Evolutionary conservation across 2,329 filamentous ascomycete genomes (phyloP), one percentile per base, ranked within the genome.

Genomic region (Simplicillium aogashimaense): DNA sequence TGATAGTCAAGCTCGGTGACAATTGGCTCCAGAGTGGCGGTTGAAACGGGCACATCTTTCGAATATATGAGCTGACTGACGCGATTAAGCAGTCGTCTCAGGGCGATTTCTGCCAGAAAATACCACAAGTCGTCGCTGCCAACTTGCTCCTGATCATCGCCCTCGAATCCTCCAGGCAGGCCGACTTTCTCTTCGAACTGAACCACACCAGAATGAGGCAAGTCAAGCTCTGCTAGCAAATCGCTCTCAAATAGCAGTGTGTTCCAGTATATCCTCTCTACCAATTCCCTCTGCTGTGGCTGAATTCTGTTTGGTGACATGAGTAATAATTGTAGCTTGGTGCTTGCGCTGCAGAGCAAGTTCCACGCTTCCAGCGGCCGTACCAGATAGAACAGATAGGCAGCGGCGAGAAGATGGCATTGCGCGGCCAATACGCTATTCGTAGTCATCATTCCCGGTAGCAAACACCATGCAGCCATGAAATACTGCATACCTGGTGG

Each of bases 191-290:
- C 85, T 57, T 90, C 86, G 41, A 86, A 86, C 48, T 86, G 81
- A 16, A 87, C 83, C 38, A 90, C 84, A 5, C 85, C 85, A 3
- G 84, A 89, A 56, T 90, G 85, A 4, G 86, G 85, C 13, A 92
- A 69, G 55, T 90, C 85, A 29, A 90, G 64, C 56, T 90, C 85
- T 8, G 84, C 83, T 4, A 89, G 69, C 31, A 90, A 69, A 54
- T 90, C 85, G 53, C 79, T 88, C 59, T 90, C 85, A 43, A 87
- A 86, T 38, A 90, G 73, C 2, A 89, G 66, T 3, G 84, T 72
- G 50, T 92, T 90, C 86, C 86, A 92, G 63, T 87, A 92, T 12
- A 90, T 81, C 37, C 86, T 71, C 58, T 87, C 83, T 36, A 78
- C 78, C 25, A 90, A 60, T 55, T 89, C 84, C 50, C 78, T 74